Base-by-base conservation (phyloP, 2,329 filamentous ascomycete genomes). In the Xylogone sp. region DNA sequence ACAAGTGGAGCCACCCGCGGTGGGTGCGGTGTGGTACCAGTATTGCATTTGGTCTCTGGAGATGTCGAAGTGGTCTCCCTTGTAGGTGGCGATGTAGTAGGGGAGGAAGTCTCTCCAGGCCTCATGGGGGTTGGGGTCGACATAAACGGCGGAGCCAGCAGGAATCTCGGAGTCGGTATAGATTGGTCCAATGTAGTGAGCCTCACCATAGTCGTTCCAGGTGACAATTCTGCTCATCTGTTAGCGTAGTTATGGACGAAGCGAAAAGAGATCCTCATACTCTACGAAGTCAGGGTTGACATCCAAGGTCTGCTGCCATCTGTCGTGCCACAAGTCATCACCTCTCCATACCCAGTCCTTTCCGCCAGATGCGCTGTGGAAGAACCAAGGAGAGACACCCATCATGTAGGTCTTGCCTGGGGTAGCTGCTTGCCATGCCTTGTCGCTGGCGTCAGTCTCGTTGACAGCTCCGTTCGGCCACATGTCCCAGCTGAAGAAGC, bases 331-430 rank as follows among this genome's bases (percentile, higher is more conserved):
- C 12, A 86, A 65, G 50, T 76, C 70, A 56, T 85, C 82, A n/a
- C 80, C 78, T 20, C 74, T 73, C 72, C 79, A 86, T 5, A 84
- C 69, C 81, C 82, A 86, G 61, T 83, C 82, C 67, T 85, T 85
- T 42, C 69, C 65, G 58, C 74, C 84, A 6, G 70, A 68, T 0
- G 78, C 75, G 52, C 82, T 78, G 46, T 82, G 83, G 64, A 76
- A 83, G 64, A 83, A 83, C 78, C 78, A 82, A 0, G 79, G 78
- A 0, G 75, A 76, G n/a, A 80, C 73, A 2, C 76, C 71, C 75
- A 79, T 79, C 74, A 81, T 79, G 50, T 71, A 76, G 3, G 66
- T 65, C 59, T 74, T 76, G 4, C 62, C 61, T 1, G 59, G 53
- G 2, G 71, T 55, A 2, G 58, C 61, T 1, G 56, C 51, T 59